phyloP scores from a whole-genome alignment of 176 grass and related monocot species.

The Calamus simplicifolius region DNA sequence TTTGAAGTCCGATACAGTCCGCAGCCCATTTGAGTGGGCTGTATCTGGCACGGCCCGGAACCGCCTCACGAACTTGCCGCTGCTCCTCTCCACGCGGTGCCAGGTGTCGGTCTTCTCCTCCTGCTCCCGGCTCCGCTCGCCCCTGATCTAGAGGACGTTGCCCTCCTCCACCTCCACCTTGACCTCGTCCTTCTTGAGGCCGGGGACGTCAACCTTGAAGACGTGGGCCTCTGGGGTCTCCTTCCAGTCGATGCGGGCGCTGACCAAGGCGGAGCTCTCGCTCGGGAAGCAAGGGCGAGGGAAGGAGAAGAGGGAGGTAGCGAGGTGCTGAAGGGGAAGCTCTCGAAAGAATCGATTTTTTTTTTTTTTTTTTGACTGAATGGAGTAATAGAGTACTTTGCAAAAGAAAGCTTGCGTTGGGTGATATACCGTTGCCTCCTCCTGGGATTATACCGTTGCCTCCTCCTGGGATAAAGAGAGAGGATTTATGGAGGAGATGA shows the following conservation, averaged over 20 bases:
- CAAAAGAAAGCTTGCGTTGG: no score
- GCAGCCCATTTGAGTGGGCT: no score
- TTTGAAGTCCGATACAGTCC: no score
- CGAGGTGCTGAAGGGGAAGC: background rate
- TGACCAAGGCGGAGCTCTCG: background rate
- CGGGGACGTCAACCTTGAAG: background rate
- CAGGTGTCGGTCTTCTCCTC: slow-evolving; percentile 4
- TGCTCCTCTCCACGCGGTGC: no score
- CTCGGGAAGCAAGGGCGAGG: background rate
- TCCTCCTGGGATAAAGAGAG: no score
- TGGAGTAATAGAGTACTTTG: no score
- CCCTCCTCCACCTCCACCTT: slow-evolving; percentile 2
- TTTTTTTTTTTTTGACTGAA: no score
- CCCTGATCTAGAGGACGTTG: background rate
- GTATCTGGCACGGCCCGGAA: no score
- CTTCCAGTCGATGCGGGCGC: background rate
- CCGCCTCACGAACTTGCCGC: no score
- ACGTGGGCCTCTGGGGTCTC: slow-evolving; percentile 5
- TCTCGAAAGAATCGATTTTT: background rate
- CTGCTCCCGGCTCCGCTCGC: background rate
- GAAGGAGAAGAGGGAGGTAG: background rate
- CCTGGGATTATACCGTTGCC: no score
- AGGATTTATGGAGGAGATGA: no score
- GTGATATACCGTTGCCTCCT: no score
- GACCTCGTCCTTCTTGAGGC: background rate